A percentile compares a stretch with the other conserved stretches of the same genome.
Conservation (phyloP, 225 moss, liverwort and hornwort genomes). For the Neckera pumila region DNA sequence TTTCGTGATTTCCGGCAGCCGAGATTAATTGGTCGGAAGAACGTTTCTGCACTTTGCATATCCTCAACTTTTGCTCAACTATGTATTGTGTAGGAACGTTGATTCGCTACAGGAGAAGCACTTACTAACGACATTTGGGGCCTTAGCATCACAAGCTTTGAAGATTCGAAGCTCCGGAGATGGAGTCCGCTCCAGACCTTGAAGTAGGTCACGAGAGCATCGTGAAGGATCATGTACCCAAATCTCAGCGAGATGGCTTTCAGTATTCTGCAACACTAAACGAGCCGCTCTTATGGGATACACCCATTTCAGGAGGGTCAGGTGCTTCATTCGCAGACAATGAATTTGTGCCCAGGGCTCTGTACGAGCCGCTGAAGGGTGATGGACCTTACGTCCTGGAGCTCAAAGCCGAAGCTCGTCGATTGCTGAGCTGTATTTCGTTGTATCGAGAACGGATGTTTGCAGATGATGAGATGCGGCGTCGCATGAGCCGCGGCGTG, state of each 20-base stretch:
- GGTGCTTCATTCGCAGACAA: neutral
- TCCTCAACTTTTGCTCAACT: neutral
- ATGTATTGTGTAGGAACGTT: neutral
- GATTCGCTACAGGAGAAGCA: neutral
- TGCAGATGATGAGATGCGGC: neutral
- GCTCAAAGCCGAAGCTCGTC: neutral
- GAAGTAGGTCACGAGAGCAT: neutral
- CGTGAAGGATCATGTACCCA: neutral
- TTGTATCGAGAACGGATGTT: neutral
- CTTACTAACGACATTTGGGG: neutral
- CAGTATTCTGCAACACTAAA: neutral
- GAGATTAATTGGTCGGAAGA: neutral
- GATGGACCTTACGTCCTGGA: neutral
- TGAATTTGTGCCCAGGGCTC: neutral
- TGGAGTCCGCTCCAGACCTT: neutral
- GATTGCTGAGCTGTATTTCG: neutral
- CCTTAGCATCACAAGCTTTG: neutral
- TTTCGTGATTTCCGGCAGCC: neutral
- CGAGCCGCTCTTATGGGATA: neutral
- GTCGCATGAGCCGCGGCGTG: neutral
- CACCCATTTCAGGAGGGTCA: neutral
- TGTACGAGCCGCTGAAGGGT: neutral
- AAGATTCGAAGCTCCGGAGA: neutral
- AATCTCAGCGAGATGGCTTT: neutral
- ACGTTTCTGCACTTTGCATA: neutral